These are phyloP conservation scores for Sutorius eximius DNA, from an alignment of 1,284 basidiomycete species.

Conservation along the genomic window DNA sequence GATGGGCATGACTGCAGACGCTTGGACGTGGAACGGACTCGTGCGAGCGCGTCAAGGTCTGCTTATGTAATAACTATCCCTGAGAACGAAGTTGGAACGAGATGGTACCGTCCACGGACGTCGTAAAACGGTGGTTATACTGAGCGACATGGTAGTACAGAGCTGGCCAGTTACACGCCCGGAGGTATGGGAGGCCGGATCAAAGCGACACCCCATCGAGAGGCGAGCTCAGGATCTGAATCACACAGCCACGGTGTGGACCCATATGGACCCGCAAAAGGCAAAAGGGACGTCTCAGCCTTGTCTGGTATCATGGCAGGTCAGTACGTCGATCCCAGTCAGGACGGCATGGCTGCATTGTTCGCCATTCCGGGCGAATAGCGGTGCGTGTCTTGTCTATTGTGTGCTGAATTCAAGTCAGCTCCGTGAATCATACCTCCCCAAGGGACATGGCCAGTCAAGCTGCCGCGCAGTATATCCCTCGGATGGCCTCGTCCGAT, in stretches of 20 bases:
- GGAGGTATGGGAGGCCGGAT: no score
- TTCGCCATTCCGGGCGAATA: conserved; percentile 28
- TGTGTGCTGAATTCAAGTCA: conserved; percentile 30
- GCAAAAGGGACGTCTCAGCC: conserved; percentile 15
- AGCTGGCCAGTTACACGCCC: no score
- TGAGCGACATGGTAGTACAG: no score
- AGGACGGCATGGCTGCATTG: conserved; percentile 22
- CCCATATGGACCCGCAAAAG: conserved; percentile 41
- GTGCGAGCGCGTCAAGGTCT: conserved; percentile 15
- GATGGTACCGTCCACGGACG: no score
- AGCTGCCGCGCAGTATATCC: not conserved
- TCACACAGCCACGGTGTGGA: conserved; percentile 37
- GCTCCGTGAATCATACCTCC: conserved; percentile 5
- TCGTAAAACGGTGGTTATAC: no score
- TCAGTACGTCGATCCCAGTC: conserved; percentile 25
- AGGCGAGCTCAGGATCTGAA: not conserved
- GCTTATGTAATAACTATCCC: conserved; percentile 28
- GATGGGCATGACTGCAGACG: conserved; percentile 37
- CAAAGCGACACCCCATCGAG: no score
- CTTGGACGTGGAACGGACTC: conserved; percentile 8
- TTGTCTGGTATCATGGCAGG: not conserved
- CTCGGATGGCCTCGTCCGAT: not conserved
- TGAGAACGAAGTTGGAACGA: no score
- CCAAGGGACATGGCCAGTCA: not conserved
- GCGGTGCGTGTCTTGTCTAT: conserved; percentile 30